Evolutionary conservation across 345 rosid genomes (phyloP), one percentile per base, ranked within the genome.

Genomic region (Toxicodendron radicans): DNA sequence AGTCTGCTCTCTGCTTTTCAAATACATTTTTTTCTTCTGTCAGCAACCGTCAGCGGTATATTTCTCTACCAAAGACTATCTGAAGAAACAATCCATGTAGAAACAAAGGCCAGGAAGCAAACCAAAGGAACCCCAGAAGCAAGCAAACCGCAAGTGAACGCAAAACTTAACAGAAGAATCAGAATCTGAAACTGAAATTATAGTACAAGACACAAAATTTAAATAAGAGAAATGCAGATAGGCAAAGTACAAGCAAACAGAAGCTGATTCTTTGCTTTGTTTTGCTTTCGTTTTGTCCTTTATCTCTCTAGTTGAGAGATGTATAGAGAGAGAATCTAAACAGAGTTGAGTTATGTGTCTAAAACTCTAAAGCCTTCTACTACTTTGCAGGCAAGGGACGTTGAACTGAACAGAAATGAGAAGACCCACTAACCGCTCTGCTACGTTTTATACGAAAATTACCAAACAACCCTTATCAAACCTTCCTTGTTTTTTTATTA

Each of bases 1-100:
- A 76, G 81, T 23, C 73, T 68, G 81, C 73, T 89, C 98, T 81
- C 90, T 89, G 80, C 84, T 86, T 83, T 90, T 94, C 69, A 77
- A 71, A 71, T 92, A 79, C 97, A 90, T 92, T 62, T 57, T 70
- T 49, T 67, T 30, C 4, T 56, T 43, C 51, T 75, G 58, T 35
- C 20, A 4, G 16, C 64, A 38, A 20, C 21, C 68, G 56, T 58
- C 27, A 23, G 73, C 13, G 51, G 13, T 48, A 20, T 48, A 20
- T 46, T 62, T 53, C 68, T 51, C 73, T 70, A 32, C 66, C 64
- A 53, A 70, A 54, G 57, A 61, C 66, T 49, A 79, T 62, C 65
- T 51, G 32, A 57, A 70, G 30, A 16, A 38, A 67, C 32, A 61
- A 48, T 71, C 78, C 88, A 80, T 75, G 12, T 45, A 61, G 45